Evolutionary conservation across 2,329 filamentous ascomycete genomes (phyloP).

Genomic region (Drechslerella stenobrocha): DNA sequence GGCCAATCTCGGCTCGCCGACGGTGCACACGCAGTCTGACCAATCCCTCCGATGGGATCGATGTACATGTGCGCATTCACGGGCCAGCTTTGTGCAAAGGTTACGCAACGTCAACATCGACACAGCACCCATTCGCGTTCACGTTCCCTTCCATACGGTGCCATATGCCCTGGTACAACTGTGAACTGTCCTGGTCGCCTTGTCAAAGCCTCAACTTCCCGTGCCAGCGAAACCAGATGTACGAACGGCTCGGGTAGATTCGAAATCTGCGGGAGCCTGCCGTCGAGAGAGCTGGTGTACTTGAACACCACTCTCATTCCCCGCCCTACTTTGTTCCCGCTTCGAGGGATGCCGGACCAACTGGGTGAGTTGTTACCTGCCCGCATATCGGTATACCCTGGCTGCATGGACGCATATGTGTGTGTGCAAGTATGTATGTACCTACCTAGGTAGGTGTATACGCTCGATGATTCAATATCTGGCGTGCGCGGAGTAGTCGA

Average conservation of each 20-base stretch:
- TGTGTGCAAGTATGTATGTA: neutral
- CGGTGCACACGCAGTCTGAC: constrained; percentile 1
- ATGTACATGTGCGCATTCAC: constrained; percentile 1
- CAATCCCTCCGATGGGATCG: constrained; percentile 18
- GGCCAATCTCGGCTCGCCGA: constrained; percentile 1
- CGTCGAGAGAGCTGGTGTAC: too few species aligned
- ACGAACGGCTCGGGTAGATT: constrained; percentile 19
- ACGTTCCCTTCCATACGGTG: neutral
- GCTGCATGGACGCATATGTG: neutral
- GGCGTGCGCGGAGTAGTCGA: neutral
- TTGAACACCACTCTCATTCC: too few species aligned
- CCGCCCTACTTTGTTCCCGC: too few species aligned
- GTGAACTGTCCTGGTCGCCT: constrained; percentile 25
- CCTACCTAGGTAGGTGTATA: neutral
- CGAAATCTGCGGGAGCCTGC: constrained; percentile 19
- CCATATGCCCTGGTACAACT: constrained; percentile 1
- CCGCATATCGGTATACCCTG: neutral
- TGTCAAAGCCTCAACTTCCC: constrained; percentile 29
- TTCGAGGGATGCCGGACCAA: constrained; percentile 6
- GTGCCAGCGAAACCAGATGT: constrained; percentile 33
- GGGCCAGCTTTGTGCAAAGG: neutral
- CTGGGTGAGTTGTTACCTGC: constrained; percentile 33
- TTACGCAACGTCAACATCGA: constrained; percentile 9
- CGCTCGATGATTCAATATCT: neutral
- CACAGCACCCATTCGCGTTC: neutral